Evolutionary conservation across 495 filamentous ascomycete genomes (phyloP).

Genomic region (Cercophora newfieldiana): DNA sequence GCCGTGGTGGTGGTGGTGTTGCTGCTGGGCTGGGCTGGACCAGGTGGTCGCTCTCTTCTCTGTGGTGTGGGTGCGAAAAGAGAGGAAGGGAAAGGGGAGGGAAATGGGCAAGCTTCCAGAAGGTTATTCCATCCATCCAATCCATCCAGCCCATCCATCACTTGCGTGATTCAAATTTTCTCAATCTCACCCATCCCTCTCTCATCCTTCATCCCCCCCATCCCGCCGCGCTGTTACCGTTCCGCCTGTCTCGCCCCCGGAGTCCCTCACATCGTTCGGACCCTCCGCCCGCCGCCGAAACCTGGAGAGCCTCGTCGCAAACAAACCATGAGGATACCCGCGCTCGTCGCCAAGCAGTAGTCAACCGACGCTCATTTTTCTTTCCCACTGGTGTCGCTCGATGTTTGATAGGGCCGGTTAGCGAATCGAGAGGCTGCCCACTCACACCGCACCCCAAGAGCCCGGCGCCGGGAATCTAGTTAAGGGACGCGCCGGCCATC

Average conservation of each 20-base stretch:
- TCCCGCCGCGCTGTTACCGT: background rate
- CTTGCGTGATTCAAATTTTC: conserved; percentile 2
- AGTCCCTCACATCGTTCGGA: background rate
- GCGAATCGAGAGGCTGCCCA: conserved; percentile 10
- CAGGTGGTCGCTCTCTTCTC: background rate
- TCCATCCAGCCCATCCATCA: no score
- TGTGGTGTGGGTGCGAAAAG: background rate
- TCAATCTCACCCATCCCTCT: background rate
- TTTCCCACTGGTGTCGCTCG: background rate
- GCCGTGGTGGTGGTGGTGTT: no score
- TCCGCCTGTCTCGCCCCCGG: background rate
- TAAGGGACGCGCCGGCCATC: background rate
- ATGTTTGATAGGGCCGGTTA: conserved; percentile 13
- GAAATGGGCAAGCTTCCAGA: conserved; percentile 13
- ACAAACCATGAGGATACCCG: background rate
- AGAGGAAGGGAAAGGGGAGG: background rate
- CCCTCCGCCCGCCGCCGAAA: background rate
- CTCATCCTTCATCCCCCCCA: background rate
- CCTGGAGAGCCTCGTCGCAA: background rate
- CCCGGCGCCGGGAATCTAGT: background rate
- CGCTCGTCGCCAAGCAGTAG: background rate
- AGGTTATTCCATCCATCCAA: conserved; percentile 6
- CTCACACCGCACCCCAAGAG: background rate
- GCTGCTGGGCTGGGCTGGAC: background rate
- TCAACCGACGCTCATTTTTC: background rate